phyloP scores from a whole-genome alignment of 768 basidiomycete species.

The Termitomyces sp. region DNA sequence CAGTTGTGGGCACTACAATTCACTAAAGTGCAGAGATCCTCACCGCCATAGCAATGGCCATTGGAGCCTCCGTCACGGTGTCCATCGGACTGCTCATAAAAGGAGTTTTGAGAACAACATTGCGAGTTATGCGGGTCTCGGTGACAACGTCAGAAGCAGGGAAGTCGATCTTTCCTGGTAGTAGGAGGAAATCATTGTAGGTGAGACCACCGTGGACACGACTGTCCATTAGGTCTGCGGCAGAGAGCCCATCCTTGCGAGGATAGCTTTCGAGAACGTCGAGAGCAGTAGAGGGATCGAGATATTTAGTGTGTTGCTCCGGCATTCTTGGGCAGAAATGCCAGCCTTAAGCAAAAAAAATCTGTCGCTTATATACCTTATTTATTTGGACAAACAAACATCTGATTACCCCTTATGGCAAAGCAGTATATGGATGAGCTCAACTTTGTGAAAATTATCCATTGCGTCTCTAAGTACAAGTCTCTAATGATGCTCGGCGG shows the following conservation, averaged over 20 bases:
- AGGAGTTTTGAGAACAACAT: slow-evolving; percentile 88
- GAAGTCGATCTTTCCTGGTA: slow-evolving; percentile 96
- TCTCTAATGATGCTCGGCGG: slow-evolving; percentile 3
- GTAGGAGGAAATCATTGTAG: slow-evolving; percentile 93
- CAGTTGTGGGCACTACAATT: slow-evolving; percentile 12
- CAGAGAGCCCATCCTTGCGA: slow-evolving; percentile 76
- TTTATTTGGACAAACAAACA: slow-evolving; percentile 13
- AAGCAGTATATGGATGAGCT: background rate
- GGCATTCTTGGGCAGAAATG: slow-evolving; percentile 16
- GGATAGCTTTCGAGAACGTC: slow-evolving; percentile 69
- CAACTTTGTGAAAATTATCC: background rate
- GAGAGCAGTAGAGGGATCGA: slow-evolving; percentile 70
- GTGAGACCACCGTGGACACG: slow-evolving; percentile 86
- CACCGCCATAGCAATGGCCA: slow-evolving; percentile 92
- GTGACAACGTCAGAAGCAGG: slow-evolving; percentile 72
- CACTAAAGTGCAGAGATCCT: slow-evolving; percentile 23
- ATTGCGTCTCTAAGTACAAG: slow-evolving; percentile 2
- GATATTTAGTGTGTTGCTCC: slow-evolving; percentile 25
- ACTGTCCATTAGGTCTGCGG: slow-evolving; percentile 85
- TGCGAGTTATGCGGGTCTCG: slow-evolving; percentile 85
- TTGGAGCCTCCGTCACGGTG: slow-evolving; percentile 93
- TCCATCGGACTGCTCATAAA: slow-evolving; percentile 99
- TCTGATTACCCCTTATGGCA: slow-evolving; percentile 3
- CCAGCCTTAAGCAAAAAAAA: slow-evolving; percentile 12
- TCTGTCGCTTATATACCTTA: slow-evolving; percentile 8